A percentile compares a stretch with the other conserved stretches of the same genome.
Conservation (phyloP, 2,329 filamentous ascomycete genomes). For the Colletotrichum higginsianum region DNA sequence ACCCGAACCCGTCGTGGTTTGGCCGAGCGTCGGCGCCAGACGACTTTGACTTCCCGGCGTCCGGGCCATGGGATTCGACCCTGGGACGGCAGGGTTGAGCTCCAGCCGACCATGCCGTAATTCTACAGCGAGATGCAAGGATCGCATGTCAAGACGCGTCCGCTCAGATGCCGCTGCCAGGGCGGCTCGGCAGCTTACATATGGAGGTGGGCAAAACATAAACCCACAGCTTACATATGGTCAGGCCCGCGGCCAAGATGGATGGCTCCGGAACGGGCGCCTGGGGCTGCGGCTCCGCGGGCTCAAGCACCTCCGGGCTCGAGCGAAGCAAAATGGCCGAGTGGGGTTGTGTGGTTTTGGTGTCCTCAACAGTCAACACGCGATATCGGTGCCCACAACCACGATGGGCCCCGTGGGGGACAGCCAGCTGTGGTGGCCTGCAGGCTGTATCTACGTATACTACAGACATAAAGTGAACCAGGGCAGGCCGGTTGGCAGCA, state of each 20-base stretch:
- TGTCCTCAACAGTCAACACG: conserved; percentile 9
- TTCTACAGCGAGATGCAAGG: conserved; percentile 15
- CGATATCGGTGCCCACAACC: conserved; percentile 36
- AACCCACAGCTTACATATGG: too few relatives aligned
- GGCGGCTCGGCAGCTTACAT: conserved; percentile 29
- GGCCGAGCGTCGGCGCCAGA: conserved; percentile 24
- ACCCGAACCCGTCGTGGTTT: conserved; percentile 27
- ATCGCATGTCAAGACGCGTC: conserved; percentile 7
- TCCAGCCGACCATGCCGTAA: conserved; percentile 4
- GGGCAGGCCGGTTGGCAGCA: conserved; percentile 1
- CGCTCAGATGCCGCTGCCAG: conserved; percentile 26
- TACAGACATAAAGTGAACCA: background rate
- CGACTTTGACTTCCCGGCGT: conserved; percentile 29
- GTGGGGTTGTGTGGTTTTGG: conserved; percentile 25
- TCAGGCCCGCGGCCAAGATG: background rate
- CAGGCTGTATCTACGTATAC: background rate
- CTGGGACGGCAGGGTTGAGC: conserved; percentile 25
- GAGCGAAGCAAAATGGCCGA: conserved; percentile 14
- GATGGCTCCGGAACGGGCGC: background rate
- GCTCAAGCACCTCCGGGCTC: conserved; percentile 20
- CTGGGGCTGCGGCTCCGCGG: conserved; percentile 32
- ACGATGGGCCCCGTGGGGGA: conserved; percentile 38
- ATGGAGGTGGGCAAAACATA: too few relatives aligned
- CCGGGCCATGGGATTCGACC: conserved; percentile 26
- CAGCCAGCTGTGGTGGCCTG: background rate